Evolutionary conservation across 2,329 filamentous ascomycete genomes (phyloP).

Genomic region (Phaeosphaeria sp.): DNA sequence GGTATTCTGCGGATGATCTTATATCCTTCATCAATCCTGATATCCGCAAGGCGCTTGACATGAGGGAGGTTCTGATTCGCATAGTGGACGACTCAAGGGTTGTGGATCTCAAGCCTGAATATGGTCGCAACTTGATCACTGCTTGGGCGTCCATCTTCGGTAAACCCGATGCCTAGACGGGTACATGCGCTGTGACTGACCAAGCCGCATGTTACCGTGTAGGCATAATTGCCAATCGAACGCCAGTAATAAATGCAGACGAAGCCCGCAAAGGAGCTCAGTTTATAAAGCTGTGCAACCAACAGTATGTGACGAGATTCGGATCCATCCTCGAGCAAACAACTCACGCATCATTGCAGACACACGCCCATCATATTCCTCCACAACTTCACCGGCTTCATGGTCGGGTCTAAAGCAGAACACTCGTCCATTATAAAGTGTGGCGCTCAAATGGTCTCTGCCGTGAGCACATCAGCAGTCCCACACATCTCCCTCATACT

Average conservation of each 20-base stretch:
- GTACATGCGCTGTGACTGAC: not conserved
- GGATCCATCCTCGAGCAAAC: not conserved
- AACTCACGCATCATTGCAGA: constrained; percentile 15
- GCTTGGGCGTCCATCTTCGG: constrained; percentile 50
- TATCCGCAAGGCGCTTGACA: constrained; percentile 49
- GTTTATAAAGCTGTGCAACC: constrained; percentile 55
- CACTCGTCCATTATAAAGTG: constrained; percentile 54
- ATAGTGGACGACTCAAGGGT: constrained; percentile 53
- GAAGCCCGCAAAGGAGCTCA: constrained; percentile 53
- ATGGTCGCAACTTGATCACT: constrained; percentile 30
- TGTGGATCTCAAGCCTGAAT: constrained; percentile 51
- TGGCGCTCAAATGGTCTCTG: constrained; percentile 55
- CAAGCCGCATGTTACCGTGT: constrained; percentile 36
- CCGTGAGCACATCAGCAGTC: constrained; percentile 53
- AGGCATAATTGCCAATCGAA: constrained; percentile 53
- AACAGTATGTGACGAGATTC: constrained; percentile 38
- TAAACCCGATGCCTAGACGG: constrained; percentile 10
- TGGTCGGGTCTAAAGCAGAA: constrained; percentile 56
- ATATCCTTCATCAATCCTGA: constrained; percentile 49
- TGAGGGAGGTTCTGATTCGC: constrained; percentile 50
- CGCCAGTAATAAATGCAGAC: constrained; percentile 44
- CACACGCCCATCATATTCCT: constrained; percentile 54
- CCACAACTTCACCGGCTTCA: constrained; percentile 59
- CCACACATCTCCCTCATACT: constrained; percentile 56
- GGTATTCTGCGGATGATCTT: constrained; percentile 49